Conservation (phyloP, 768 basidiomycete genomes). For the Strobilomyces dryophilus region DNA sequence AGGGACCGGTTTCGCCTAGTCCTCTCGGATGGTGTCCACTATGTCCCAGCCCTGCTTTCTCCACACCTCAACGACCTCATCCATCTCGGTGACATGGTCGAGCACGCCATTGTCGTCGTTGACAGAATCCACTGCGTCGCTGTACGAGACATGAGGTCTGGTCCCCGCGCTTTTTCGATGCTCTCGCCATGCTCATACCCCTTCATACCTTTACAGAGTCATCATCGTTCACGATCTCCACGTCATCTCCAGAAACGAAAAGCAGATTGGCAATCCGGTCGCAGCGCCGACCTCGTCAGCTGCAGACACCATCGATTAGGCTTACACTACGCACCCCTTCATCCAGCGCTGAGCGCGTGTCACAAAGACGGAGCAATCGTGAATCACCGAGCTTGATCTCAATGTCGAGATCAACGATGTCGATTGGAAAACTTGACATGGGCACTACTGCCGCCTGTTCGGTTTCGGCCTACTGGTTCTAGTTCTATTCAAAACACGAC, state of each 20-base stretch:
- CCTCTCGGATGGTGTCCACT: conserved; percentile 84
- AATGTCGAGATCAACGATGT: background rate
- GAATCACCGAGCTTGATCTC: background rate
- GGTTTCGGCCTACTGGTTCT: too few relatives aligned
- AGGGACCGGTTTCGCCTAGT: conserved; percentile 73
- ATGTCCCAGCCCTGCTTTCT: conserved; percentile 90
- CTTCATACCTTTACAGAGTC: conserved; percentile 51
- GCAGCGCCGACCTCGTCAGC: conserved; percentile 26
- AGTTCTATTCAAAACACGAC: too few relatives aligned
- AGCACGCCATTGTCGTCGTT: conserved; percentile 64
- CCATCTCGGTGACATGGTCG: conserved; percentile 54
- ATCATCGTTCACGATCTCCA: conserved; percentile 72
- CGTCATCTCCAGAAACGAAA: conserved; percentile 46
- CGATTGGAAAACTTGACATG: too few relatives aligned
- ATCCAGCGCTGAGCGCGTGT: too few relatives aligned
- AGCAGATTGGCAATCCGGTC: conserved; percentile 72
- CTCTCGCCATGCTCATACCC: background rate
- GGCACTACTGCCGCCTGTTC: too few relatives aligned
- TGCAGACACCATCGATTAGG: too few relatives aligned
- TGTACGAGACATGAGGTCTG: conserved; percentile 75
- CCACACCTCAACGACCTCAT: conserved; percentile 83
- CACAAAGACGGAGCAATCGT: too few relatives aligned
- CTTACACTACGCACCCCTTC: too few relatives aligned
- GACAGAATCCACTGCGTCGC: conserved; percentile 77
- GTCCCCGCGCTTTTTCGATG: background rate